Base-by-base conservation (phyloP, 1,284 basidiomycete species). In the Cutaneotrichosporon curvatum region DNA sequence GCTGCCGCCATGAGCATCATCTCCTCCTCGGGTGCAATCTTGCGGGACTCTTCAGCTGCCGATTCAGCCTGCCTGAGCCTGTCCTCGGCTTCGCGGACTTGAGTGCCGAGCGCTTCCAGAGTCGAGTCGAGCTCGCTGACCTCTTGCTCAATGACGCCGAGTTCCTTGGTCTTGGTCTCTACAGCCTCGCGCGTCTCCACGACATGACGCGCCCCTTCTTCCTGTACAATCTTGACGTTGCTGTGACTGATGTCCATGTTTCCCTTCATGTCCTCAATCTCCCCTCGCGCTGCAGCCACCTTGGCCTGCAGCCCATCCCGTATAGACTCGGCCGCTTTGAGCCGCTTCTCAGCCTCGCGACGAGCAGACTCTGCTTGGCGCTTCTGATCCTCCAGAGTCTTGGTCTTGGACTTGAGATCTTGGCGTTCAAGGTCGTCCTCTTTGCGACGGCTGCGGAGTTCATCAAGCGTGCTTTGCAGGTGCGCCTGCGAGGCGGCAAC, bases 271-370 rank as follows among this genome's bases (percentile, higher is more conserved):
- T 71, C 73, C 43, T 70, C 72, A 37, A 92, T 85, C 64, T 92
- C 84, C 50, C 76, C 74, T 53, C 81, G 79, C 33, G 90, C 74
- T 56, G 77, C 77, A 45, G 78, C 77, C 48, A 88, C 81, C 41
- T 82, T 79, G 49, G 76, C 77, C 38, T 74, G 75, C 5, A 85
- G 78, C 43, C 76, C 81, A 58, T 85, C 82, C 36, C 83, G 79
- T 50, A 79, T 74, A 37, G 70, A 74, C 63, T 84, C 81, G 4
- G 81, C 81, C 15, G 78, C 75, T 58, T 83, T 85, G 48, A 94
- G 75, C 55, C 83, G 83, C 74, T 87, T 89, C 71, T 96, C 92
- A 2, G 84, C 87, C 33, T 96, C 90, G 38, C 83, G 78, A 62
- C 82, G 84, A 43, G 76, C 72, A 41, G 78, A 75, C 67, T 96